phyloP scores from a whole-genome alignment of 2,329 filamentous ascomycete genomes.

The Torrubiellomyces zombiae region DNA sequence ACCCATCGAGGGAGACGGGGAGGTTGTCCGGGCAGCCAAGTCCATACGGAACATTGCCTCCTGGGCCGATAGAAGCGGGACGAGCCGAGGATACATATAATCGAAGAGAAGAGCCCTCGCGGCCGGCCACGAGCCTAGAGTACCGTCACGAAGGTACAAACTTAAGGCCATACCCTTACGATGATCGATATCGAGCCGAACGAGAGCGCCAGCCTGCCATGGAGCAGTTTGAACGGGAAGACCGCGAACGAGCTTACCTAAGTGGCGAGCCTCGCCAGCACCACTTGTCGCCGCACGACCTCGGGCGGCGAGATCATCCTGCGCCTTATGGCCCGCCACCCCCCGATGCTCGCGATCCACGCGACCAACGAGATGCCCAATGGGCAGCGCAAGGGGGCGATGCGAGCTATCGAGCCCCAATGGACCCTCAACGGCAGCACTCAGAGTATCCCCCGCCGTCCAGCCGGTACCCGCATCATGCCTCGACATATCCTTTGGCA shows the following conservation, averaged over 20 bases:
- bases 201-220: constrained; percentile 28
- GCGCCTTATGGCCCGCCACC: constrained; percentile 25
- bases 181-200: constrained; percentile 36
- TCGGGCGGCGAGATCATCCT: constrained; percentile 26
- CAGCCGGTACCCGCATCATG: constrained; percentile 18
- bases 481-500: constrained; percentile 13
- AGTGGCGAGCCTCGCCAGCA: constrained; percentile 28
- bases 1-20: constrained; percentile 23
- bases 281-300: constrained; percentile 18
- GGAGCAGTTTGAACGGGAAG: constrained; percentile 25
- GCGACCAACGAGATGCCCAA: constrained; percentile 16
- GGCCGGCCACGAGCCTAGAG: constrained; percentile 21
- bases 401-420: constrained; percentile 17
- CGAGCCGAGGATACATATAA: constrained; percentile 27
- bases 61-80: constrained; percentile 29
- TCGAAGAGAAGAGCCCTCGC: constrained; percentile 30
- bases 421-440: constrained; percentile 25
- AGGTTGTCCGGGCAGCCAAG: constrained; percentile 30
- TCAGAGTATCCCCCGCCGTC: constrained; percentile 30
- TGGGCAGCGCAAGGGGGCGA: constrained; percentile 18
- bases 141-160: constrained; percentile 36
- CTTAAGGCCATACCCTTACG: constrained; percentile 27
- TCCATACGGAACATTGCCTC: constrained; percentile 27
- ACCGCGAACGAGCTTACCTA: constrained; percentile 30
- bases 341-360: constrained; percentile 23